Percentiles rank a stretch among this genome's conserved stretches.
Conservation (phyloP, 768 basidiomycete species). For the Rhodotorula taiwanensis region DNA sequence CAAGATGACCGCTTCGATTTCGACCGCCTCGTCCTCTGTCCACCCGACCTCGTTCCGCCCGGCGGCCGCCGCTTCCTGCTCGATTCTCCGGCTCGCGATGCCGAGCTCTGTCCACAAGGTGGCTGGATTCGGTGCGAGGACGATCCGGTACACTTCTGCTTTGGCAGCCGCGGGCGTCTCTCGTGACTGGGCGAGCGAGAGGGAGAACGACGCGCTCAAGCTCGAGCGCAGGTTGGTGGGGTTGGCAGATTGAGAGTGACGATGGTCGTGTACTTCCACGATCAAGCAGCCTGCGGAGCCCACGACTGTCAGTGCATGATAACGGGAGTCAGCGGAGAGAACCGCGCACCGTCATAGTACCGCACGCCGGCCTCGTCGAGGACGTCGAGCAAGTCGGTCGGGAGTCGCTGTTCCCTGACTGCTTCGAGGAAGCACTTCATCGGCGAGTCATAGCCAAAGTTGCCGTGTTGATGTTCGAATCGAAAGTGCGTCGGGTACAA, state of each 20-base stretch:
- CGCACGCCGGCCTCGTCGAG: constrained; percentile 41
- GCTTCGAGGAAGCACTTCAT: constrained; percentile 49
- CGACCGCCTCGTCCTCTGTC: constrained; percentile 45
- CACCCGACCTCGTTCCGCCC: constrained; percentile 34
- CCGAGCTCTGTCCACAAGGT: constrained; percentile 42
- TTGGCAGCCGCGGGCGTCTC: constrained; percentile 12
- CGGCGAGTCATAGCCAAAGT: constrained; percentile 46
- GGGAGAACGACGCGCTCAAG: constrained; percentile 11
- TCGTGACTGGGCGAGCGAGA: constrained; percentile 21
- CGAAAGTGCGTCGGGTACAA: constrained; percentile 46
- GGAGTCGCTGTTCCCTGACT: constrained; percentile 46
- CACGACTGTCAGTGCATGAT: constrained; percentile 36
- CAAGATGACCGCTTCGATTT: constrained; percentile 47
- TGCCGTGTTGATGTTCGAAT: constrained; percentile 47
- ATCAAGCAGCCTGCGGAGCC: constrained; percentile 44
- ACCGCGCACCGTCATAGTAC: constrained; percentile 35
- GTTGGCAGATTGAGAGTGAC: constrained; percentile 24
- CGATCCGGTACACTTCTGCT: constrained; percentile 40
- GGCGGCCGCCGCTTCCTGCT: constrained; percentile 23
- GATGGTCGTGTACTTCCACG: constrained; percentile 49
- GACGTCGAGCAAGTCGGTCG: constrained; percentile 44
- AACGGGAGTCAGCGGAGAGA: not conserved
- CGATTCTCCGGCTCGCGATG: constrained; percentile 25
- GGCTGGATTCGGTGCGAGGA: constrained; percentile 42
- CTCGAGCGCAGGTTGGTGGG: not conserved